Percentiles rank a stretch among this genome's conserved stretches.
phyloP scores from a whole-genome alignment of 768 basidiomycete genomes.

The Pleurotus sapidus region DNA sequence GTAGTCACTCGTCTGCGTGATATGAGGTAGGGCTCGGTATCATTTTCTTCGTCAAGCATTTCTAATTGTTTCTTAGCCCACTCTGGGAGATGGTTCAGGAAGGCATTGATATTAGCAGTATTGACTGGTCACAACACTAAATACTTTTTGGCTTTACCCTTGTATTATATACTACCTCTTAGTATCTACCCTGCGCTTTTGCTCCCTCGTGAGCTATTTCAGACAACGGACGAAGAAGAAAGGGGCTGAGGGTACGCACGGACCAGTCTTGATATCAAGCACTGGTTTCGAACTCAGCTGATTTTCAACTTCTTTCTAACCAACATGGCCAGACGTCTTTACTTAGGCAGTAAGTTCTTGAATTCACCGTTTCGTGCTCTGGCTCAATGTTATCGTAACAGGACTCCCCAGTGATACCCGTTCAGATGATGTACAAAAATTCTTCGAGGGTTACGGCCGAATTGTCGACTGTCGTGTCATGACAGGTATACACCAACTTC shows the following conservation, averaged over 20 bases:
- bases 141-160: slow-evolving; percentile 15
- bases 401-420: slow-evolving; percentile 84
- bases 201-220: neutral
- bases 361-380: neutral
- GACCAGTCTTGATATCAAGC: slow-evolving; percentile 13
- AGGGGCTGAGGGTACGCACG: slow-evolving; percentile 10
- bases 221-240: too few relatives aligned
- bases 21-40: slow-evolving; percentile 64
- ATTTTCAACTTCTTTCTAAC: slow-evolving; percentile 32
- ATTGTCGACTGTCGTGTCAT: slow-evolving; percentile 92
- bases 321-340: slow-evolving; percentile 80
- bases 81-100: slow-evolving; percentile 99
- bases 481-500: slow-evolving; percentile 56
- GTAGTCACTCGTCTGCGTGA: slow-evolving; percentile 90
- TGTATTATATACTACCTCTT: neutral
- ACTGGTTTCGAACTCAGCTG: slow-evolving; percentile 44
- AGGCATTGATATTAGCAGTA: slow-evolving; percentile 92
- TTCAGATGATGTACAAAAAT: slow-evolving; percentile 79
- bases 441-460: slow-evolving; percentile 88
- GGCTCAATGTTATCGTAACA: slow-evolving; percentile 21
- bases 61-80: slow-evolving; percentile 49
- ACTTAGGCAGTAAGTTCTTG: slow-evolving; percentile 70
- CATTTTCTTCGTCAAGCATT: neutral
- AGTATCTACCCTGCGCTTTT: neutral
- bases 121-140: slow-evolving; percentile 90